Evolutionary conservation across 768 basidiomycete genomes (phyloP).

Genomic region (Lenzites betulinus): DNA sequence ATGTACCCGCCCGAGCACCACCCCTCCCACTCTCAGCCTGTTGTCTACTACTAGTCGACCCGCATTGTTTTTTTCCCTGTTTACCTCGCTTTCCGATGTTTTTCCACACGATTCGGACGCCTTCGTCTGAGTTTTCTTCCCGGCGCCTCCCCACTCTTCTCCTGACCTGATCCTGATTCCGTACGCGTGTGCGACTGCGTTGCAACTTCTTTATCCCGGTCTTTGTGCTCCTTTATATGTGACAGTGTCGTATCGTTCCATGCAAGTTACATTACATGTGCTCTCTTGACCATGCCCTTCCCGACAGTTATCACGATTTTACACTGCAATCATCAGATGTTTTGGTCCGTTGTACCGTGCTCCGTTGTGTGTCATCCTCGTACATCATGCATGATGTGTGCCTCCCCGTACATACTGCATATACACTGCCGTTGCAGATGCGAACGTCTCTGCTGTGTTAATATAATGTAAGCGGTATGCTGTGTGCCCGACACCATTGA

Average conservation of each 20-base stretch:
- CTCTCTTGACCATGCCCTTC: constrained; percentile 6
- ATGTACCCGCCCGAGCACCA: constrained; percentile 54
- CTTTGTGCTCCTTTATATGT: constrained; percentile 5
- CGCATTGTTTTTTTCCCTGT: constrained; percentile 15
- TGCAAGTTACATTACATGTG: constrained; percentile 20
- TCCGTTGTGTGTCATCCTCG: not conserved
- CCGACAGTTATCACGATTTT: not conserved
- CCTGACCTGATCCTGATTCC: not conserved
- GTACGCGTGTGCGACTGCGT: constrained; percentile 2
- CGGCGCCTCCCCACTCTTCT: not conserved
- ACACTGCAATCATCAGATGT: not conserved
- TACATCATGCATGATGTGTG: not conserved
- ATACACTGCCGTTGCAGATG: not conserved
- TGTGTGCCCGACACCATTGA: no score
- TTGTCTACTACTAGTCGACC: constrained; percentile 58
- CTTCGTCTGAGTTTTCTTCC: not conserved
- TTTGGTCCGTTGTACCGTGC: not conserved
- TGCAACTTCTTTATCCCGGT: not conserved
- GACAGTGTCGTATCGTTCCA: constrained; percentile 10
- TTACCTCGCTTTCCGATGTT: constrained; percentile 32
- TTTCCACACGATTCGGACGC: constrained; percentile 19
- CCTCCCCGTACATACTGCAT: not conserved
- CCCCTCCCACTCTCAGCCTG: constrained; percentile 26
- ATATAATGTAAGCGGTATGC: not conserved
- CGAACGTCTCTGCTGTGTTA: no score